Conservation (phyloP, 352 stramenopile genomes). For the Phytopythium cucurbitacearum region DNA sequence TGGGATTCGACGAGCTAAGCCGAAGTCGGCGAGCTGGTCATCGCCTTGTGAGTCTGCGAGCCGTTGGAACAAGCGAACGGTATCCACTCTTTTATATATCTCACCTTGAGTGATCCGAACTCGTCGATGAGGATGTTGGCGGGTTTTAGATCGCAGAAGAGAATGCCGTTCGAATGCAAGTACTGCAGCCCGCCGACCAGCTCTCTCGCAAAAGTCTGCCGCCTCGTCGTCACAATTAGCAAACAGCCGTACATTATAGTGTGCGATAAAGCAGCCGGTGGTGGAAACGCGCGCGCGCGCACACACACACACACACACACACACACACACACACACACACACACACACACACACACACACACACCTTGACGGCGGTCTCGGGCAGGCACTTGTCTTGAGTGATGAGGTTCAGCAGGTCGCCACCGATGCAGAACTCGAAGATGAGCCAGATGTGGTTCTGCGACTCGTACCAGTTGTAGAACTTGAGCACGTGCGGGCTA, state of each 20-base stretch:
- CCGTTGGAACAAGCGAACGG: background rate
- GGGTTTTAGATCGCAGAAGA: slow-evolving; percentile 91
- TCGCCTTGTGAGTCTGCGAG: background rate
- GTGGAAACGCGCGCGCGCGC: no score
- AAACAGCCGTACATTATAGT: no score
- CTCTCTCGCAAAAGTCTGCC: slow-evolving; percentile 65
- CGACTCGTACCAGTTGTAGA: slow-evolving; percentile 96
- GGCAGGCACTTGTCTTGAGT: slow-evolving; percentile 86
- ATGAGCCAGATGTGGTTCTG: slow-evolving; percentile 95
- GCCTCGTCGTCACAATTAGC: no score
- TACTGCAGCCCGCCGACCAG: slow-evolving; percentile 84
- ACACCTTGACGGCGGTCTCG: slow-evolving; percentile 66
- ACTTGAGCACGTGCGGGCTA: slow-evolving; percentile 86
- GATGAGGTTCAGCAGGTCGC: slow-evolving; percentile 88
- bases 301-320: slow-evolving; percentile 3
- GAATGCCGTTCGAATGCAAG: slow-evolving; percentile 81
- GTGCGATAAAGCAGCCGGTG: no score
- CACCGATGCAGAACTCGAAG: slow-evolving; percentile 92
- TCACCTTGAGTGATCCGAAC: slow-evolving; percentile 86
- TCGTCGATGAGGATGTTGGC: slow-evolving; percentile 92
- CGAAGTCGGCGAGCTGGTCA: slow-evolving; percentile 86
- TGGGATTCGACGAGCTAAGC: slow-evolving; percentile 79
- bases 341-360: slow-evolving; percentile 3
- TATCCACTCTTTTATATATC: background rate
- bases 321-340: slow-evolving; percentile 20